Evolutionary conservation across 164 flowering plant species (phyloP), one percentile per base, ranked within the genome.

Genomic region (Magnolia officinalis): DNA sequence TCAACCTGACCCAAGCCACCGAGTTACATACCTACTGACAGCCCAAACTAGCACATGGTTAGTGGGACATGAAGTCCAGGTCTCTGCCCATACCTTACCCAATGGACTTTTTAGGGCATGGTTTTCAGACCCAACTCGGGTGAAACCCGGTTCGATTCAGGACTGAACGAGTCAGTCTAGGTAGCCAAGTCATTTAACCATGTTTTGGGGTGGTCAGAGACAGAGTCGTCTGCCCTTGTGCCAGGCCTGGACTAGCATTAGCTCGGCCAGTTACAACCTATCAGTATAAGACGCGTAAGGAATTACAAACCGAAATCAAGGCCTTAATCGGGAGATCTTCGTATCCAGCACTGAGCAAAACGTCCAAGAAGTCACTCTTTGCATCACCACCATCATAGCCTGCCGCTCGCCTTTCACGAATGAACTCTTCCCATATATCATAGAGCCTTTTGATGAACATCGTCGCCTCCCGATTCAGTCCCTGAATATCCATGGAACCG

Each of bases 291-390:
- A 70, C 3, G 10, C 14, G 26, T 70, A 16, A 45, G 19, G 18
- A 49, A 70, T 7, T 50, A 50, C 58, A 21, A 29, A 73, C 85
- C 81, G 63, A 20, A 51, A 78, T 63, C 78, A 79, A 50, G 19
- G 75, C 31, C 67, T 83, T 77, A 70, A 81, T 79, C 24, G 73
- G 78, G 2, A 75, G 75, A 58, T 81, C 81, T 1, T 45, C 51
- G 13, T 77, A 74, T 7, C 76, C 78, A 19, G 72, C 59, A 23
- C 58, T 29, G 2, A 77, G 75, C 70, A 81, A 71, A 16, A 72
- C 65, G 19, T 78, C 78, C 69, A 83, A 67, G 26, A 83, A 80
- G 64, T 83, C 85, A 5, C 69, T 9, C 16, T 51, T 31, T 16
- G 1, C 19, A 3, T 21, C 45, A 23, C 1, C 55, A 37, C 45